phyloP scores from a whole-genome alignment of 805 yeast genomes.

The Kregervanrija fluxuum region DNA sequence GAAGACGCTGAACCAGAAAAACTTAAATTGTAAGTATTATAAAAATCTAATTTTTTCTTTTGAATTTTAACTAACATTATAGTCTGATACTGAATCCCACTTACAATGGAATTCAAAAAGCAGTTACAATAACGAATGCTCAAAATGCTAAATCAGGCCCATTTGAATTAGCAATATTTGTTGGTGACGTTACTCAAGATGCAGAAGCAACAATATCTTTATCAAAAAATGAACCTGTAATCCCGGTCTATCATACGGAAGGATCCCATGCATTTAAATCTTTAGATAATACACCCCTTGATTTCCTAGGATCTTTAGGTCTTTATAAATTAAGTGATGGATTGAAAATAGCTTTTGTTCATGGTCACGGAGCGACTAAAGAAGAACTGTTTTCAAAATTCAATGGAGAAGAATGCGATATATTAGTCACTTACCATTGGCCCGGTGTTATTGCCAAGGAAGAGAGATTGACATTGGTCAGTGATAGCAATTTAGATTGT shows the following conservation, averaged over 20 bases:
- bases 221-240: neutral
- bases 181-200: conserved; percentile 36
- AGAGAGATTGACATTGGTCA: conserved; percentile 36
- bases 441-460: conserved; percentile 43
- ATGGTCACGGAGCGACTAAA: conserved; percentile 27
- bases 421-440: conserved; percentile 57
- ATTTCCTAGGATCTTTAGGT: conserved; percentile 29
- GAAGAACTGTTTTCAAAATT: conserved; percentile 14
- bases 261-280: conserved; percentile 9
- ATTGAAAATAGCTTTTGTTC: conserved; percentile 39
- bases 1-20: too few relatives aligned
- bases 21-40: neutral
- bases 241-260: conserved; percentile 19
- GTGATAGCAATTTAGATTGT: conserved; percentile 39
- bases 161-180: conserved; percentile 45
- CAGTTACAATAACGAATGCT: conserved; percentile 37
- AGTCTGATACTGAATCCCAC: conserved; percentile 40
- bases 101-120: conserved; percentile 34
- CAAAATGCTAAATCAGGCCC: conserved; percentile 59
- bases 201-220: conserved; percentile 13
- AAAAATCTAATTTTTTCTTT: neutral
- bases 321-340: conserved; percentile 36
- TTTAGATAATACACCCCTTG: conserved; percentile 12
- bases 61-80: neutral
- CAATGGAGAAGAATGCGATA: conserved; percentile 33